phyloP scores from a whole-genome alignment of 768 basidiomycete genomes.

The Leccinum variicolor region DNA sequence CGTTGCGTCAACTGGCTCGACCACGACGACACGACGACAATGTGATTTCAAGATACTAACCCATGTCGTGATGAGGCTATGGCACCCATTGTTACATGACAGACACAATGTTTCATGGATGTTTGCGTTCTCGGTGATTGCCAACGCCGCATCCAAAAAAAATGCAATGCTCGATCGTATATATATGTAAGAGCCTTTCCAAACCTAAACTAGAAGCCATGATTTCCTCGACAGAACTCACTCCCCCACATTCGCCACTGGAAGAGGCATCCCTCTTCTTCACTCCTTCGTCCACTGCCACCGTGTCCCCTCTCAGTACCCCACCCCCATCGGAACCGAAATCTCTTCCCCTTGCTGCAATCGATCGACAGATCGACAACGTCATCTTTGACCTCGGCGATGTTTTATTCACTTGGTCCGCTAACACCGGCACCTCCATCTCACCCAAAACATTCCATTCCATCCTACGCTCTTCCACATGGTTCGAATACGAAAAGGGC shows the following conservation, averaged over 20 bases:
- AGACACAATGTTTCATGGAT: background rate
- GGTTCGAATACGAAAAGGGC: conserved; percentile 25
- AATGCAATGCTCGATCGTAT: background rate
- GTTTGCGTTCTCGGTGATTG: background rate
- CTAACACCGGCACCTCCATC: conserved; percentile 12
- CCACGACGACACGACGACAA: too few relatives aligned
- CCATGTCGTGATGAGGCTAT: background rate
- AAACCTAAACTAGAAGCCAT: background rate
- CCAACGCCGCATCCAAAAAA: background rate
- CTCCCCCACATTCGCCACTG: background rate
- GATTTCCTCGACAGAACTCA: background rate
- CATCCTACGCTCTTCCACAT: conserved; percentile 14
- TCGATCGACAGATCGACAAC: conserved; percentile 20
- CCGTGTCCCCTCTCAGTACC: conserved; percentile 1
- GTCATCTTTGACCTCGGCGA: conserved; percentile 22
- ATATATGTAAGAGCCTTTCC: background rate
- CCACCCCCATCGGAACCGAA: conserved; percentile 5
- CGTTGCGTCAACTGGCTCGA: too few relatives aligned
- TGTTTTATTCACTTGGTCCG: conserved; percentile 22
- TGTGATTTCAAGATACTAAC: background rate
- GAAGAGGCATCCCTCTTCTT: background rate
- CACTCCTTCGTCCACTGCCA: background rate
- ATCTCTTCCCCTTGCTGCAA: background rate
- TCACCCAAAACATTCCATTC: conserved; percentile 6
- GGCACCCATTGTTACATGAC: background rate